Base-by-base conservation (phyloP, 225 moss, liverwort and hornwort species). In the Anthoceros angustus region DNA sequence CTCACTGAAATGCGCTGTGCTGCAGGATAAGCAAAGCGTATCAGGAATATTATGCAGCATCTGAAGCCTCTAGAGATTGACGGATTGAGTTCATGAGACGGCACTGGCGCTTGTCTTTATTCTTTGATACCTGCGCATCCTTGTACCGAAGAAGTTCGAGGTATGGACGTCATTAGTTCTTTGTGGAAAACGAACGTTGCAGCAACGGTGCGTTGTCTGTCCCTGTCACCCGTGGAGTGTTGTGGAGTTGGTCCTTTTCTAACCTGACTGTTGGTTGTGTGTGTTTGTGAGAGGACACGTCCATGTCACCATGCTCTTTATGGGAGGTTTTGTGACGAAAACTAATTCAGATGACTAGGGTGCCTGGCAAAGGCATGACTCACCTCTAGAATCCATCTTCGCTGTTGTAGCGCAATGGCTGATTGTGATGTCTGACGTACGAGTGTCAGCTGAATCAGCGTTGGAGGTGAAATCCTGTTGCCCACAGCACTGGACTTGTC, bases 1-100 rank as follows among this genome's bases (percentile, higher is more conserved):
- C 39, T 40, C 9, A 21, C n/a, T 3, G 4, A 61, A 25, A 10
- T 45, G 68, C 42, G 21, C 43, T 71, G 18, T 63, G 24, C 41
- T 64, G 49, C 78, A 84, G 84, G 80, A 81, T 39, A 20, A 64
- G n/a, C 70, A 67, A 38, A 74, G 84, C n/a, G n/a, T n/a, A n/a
- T n/a, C n/a, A n/a, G n/a, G 23, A 69, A 25, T 43, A 76, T 84
- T 42, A 84, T 84, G 80, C 64, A 70, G 42, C 64, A 67, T 38
- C 38, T 83, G 32, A 79, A 79, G 66, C 74, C 74, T 18, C 66
- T 79, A 14, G 68, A 77, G 73, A 71, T 11, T 60, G 32, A 48
- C 41, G 41, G 63, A 46, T 46, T 46, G 2, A 46, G 16, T 46
- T 46, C 45, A 11, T 46, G 45, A 46, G 45, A 46, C 2, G 45